These are phyloP conservation scores for Adansonia grandidieri DNA, from an alignment of 441 rosid species.

Conservation along the genomic window DNA sequence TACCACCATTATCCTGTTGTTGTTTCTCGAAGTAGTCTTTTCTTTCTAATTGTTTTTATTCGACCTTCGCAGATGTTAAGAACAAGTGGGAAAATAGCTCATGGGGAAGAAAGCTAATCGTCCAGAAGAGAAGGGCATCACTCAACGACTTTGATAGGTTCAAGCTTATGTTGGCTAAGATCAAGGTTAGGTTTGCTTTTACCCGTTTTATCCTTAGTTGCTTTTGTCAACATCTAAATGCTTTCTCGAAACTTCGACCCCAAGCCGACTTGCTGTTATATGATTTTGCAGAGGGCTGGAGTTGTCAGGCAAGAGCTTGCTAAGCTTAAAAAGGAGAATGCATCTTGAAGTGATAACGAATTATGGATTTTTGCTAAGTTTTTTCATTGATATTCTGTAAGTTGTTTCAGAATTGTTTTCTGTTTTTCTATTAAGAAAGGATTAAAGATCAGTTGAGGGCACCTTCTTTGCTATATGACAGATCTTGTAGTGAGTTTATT, in stretches of 20 bases:
- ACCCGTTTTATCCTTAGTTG: background rate
- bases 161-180: constrained; percentile 77
- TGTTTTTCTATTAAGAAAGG: constrained; percentile 20
- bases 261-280: background rate
- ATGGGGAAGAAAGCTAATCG: constrained; percentile 87
- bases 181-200: constrained; percentile 50
- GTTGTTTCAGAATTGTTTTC: constrained; percentile 24
- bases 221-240: background rate
- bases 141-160: constrained; percentile 87
- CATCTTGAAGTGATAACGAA: constrained; percentile 39
- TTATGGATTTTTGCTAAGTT: constrained; percentile 33
- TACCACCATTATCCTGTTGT: background rate
- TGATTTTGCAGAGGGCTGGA: constrained; percentile 64
- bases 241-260: background rate
- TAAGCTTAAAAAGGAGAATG: constrained; percentile 76
- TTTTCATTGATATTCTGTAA: constrained; percentile 19
- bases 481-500: constrained; percentile 31
- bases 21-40: background rate
- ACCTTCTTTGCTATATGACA: constrained; percentile 19
- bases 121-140: constrained; percentile 76
- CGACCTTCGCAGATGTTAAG: background rate
- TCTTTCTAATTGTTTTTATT: too few relatives aligned
- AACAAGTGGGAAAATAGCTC: constrained; percentile 89
- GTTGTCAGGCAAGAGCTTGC: constrained; percentile 87
- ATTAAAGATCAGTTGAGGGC: constrained; percentile 15